Base-by-base conservation (phyloP, 148 eudicot genomes). In the Selenicereus undatus region DNA sequence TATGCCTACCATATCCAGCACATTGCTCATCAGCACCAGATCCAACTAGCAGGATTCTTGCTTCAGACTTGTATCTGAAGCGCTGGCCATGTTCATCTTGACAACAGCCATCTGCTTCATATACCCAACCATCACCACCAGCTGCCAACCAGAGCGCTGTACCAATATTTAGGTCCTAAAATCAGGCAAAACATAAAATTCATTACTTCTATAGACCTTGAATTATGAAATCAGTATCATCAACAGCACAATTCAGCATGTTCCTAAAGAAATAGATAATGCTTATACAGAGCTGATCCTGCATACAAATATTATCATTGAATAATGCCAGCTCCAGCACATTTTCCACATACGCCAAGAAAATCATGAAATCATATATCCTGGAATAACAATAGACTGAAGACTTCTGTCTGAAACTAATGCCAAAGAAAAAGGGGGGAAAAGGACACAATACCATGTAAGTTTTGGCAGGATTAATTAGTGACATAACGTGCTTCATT, bases 1-100 rank as follows among this genome's bases (percentile, higher is more conserved):
- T 91, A 86, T 94, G 97, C 69, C 98, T 89, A 29, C 98, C 98
- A 88, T 94, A 94, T 69, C 98, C 98, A 81, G 98, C 98, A 89
- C 98, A 94, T 83, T 94, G 98, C 89, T 94, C 98, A 82, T 93
- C 98, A 51, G 98, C 98, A 79, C 98, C 98, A 83, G 98, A 90
- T 76, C 98, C 98, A 85, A 94, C 97, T 52, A 94, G 90, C 48
- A 94, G 88, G 87, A 94, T 91, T 86, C 90, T 89, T 84, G 97
- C 91, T 80, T 87, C 88, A 76, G 98, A 94, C 81, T 89, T 93
- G 88, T 90, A 91, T 64, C 79, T 84, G 76, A 87, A 80, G 78
- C 85, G 82, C 77, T 80, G 81, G 80, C 68, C 82, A 60, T 54
- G 78, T 35, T 75, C 82, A 75, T 76, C 82, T 48, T 69, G 78